Percentiles rank a stretch among this genome's conserved stretches.
These are phyloP conservation scores for Wickerhamomyces mucosus DNA, from an alignment of 805 yeast species.

Conservation along the genomic window DNA sequence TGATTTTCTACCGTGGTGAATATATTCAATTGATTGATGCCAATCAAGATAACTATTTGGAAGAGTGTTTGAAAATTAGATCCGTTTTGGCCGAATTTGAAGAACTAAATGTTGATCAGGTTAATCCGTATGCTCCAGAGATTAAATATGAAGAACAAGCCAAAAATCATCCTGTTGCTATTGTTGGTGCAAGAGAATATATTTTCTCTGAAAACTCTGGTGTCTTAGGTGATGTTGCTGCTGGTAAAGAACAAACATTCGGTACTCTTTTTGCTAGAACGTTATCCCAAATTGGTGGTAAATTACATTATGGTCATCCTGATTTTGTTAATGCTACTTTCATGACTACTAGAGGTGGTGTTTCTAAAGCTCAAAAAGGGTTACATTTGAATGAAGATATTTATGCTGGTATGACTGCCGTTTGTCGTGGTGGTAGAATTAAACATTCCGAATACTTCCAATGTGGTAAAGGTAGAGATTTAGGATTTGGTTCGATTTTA, in stretches of 20 bases:
- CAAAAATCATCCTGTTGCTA: constrained; percentile 61
- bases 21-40: constrained; percentile 80
- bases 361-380: constrained; percentile 81
- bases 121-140: constrained; percentile 69
- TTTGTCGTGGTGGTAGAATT: constrained; percentile 79
- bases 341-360: constrained; percentile 85
- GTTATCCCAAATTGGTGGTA: constrained; percentile 76
- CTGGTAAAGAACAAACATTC: constrained; percentile 84
- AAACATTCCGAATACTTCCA: constrained; percentile 83
- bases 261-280: constrained; percentile 83
- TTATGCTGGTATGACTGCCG: constrained; percentile 80
- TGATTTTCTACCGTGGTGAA: constrained; percentile 77
- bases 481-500: constrained; percentile 79
- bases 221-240: constrained; percentile 81
- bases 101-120: constrained; percentile 65
- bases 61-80: constrained; percentile 77
- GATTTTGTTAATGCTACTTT: constrained; percentile 68
- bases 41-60: constrained; percentile 78
- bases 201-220: constrained; percentile 83
- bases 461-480: constrained; percentile 88
- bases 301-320: constrained; percentile 83
- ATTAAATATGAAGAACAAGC: constrained; percentile 47
- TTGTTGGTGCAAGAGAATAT: constrained; percentile 82
- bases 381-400: constrained; percentile 82
- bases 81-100: constrained; percentile 78